Conservation (phyloP, 164 flowering plant genomes). For the Brasenia schreberi region DNA sequence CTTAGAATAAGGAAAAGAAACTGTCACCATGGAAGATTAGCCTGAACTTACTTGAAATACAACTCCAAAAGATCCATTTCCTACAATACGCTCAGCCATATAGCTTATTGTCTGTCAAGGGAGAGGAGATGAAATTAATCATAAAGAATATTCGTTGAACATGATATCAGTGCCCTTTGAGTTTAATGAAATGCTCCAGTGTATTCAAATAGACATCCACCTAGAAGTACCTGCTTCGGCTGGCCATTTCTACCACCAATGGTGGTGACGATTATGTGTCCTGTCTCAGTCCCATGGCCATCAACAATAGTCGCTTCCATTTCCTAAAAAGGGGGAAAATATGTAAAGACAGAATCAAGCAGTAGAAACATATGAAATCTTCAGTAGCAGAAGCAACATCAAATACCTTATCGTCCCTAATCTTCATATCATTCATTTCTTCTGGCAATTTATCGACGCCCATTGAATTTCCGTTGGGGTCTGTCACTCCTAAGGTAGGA, state of each 20-base stretch:
- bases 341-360: neutral
- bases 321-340: conserved; percentile 18
- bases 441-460: conserved; percentile 58
- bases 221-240: conserved; percentile 36
- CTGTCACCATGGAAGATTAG: conserved; percentile 18
- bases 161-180: too few relatives aligned
- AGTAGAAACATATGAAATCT: too few relatives aligned
- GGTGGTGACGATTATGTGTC: conserved; percentile 64
- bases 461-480: conserved; percentile 24
- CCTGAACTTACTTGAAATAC: conserved; percentile 38
- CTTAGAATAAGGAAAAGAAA: too few relatives aligned
- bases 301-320: conserved; percentile 48
- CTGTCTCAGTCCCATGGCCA: conserved; percentile 61
- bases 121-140: neutral
- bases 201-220: neutral
- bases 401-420: conserved; percentile 61
- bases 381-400: neutral
- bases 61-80: conserved; percentile 59
- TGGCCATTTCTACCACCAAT: conserved; percentile 62
- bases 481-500: conserved; percentile 37
- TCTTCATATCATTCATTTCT: conserved; percentile 74
- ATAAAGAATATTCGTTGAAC: too few relatives aligned
- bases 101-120: conserved; percentile 50
- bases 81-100: conserved; percentile 65
- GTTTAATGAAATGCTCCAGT: neutral